phyloP scores from a whole-genome alignment of 2,329 filamentous ascomycete genomes.

The Talaromyces sp. region DNA sequence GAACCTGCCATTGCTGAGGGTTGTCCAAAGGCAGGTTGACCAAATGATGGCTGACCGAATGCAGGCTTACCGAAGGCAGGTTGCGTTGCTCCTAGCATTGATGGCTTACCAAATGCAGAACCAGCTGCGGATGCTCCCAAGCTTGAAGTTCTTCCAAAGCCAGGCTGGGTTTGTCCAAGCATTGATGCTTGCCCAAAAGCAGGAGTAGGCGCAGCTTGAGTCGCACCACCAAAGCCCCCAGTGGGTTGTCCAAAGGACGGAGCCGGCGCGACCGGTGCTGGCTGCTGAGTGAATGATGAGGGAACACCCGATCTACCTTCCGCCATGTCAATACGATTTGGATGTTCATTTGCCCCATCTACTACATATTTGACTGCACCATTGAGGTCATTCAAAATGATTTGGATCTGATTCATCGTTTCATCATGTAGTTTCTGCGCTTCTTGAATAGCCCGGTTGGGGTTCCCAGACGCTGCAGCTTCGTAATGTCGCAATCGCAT shows the following conservation, averaged over 20 bases:
- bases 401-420: conserved; percentile 67
- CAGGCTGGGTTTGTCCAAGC: conserved; percentile 23
- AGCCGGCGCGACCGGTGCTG: conserved; percentile 13
- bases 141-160: conserved; percentile 27
- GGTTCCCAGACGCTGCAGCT: conserved; percentile 58
- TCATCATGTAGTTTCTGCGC: conserved; percentile 57
- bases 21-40: conserved; percentile 30
- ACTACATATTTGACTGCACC: conserved; percentile 69
- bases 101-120: conserved; percentile 26
- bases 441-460: conserved; percentile 51
- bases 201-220: conserved; percentile 25
- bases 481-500: conserved; percentile 70
- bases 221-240: conserved; percentile 21
- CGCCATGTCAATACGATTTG: conserved; percentile 63
- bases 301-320: conserved; percentile 28
- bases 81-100: conserved; percentile 28
- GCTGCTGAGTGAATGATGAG: conserved; percentile 28
- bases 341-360: conserved; percentile 64
- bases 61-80: conserved; percentile 40
- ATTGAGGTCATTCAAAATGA: conserved; percentile 63
- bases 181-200: conserved; percentile 33
- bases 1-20: conserved; percentile 24
- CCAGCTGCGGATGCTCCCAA: conserved; percentile 17
- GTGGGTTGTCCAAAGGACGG: conserved; percentile 26
- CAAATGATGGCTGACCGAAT: conserved; percentile 45